These are phyloP conservation scores for Hibiscus mutabilis DNA, from an alignment of 345 rosid genomes.

Conservation along the genomic window DNA sequence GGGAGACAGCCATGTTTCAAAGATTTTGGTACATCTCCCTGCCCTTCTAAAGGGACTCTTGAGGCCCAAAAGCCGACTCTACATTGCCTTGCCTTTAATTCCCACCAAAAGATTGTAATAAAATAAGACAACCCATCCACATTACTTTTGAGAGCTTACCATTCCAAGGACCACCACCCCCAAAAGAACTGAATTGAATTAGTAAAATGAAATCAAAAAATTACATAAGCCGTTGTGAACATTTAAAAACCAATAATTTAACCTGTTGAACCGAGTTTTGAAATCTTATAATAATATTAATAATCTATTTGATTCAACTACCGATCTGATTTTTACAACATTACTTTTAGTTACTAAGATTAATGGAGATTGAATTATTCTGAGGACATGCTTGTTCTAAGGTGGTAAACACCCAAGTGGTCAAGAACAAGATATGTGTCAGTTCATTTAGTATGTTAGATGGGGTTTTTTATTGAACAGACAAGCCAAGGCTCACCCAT, in stretches of 20 bases:
- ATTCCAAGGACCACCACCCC: conserved; percentile 22
- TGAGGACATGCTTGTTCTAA: neutral
- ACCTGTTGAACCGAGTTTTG: no score
- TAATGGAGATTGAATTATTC: neutral
- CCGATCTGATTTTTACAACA: no score
- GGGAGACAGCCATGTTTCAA: conserved; percentile 19
- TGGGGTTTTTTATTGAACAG: no score
- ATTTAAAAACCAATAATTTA: no score
- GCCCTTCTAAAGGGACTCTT: conserved; percentile 12
- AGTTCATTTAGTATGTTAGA: no score
- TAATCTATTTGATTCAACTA: no score
- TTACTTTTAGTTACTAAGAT: neutral
- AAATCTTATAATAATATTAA: no score
- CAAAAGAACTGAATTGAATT: neutral
- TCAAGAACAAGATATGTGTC: no score
- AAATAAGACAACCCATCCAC: neutral
- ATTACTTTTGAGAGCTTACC: neutral
- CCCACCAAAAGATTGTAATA: neutral
- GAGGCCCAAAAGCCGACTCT: conserved; percentile 13
- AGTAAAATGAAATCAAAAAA: no score
- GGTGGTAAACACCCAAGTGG: no score
- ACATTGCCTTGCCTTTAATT: neutral
- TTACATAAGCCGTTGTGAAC: no score
- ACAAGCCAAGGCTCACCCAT: no score
- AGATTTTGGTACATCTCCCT: conserved; percentile 26